These are phyloP conservation scores for Gleditsia sinensis DNA, from an alignment of 306 rosid species.

Conservation along the genomic window DNA sequence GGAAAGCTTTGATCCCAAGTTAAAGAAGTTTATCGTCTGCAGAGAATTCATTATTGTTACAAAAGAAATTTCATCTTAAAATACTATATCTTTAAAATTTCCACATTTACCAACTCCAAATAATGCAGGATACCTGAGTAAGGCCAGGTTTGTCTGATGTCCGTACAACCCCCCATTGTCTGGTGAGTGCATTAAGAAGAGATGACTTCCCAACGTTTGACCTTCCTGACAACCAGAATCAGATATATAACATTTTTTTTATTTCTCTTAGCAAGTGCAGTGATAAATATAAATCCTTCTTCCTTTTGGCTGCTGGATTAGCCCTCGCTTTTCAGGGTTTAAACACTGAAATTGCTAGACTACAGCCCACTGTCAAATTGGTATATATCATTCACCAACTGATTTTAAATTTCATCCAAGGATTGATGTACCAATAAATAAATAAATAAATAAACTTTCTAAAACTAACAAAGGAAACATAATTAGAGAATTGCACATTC, in stretches of 20 bases:
- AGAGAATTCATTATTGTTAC: constrained; percentile 31
- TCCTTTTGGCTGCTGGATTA: neutral
- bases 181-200: constrained; percentile 85
- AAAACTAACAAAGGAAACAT: neutral
- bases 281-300: neutral
- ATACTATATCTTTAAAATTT: neutral
- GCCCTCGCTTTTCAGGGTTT: neutral
- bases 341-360: neutral
- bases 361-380: neutral
- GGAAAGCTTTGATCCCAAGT: constrained; percentile 70
- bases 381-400: neutral
- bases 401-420: neutral
- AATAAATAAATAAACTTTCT: neutral
- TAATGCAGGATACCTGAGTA: constrained; percentile 66
- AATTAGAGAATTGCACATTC: neutral
- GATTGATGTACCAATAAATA: neutral
- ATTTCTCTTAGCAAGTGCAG: constrained; percentile 25
- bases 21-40: constrained; percentile 89
- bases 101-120: neutral
- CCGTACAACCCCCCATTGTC: constrained; percentile 96
- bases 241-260: constrained; percentile 9
- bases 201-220: constrained; percentile 98
- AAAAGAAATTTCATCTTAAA: constrained; percentile 26
- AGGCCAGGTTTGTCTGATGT: constrained; percentile 95
- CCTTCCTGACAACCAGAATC: constrained; percentile 64